Percentiles rank a stretch among this genome's conserved stretches.
phyloP scores from a whole-genome alignment of 176 grass and related monocot species.

The Musa beccarii region DNA sequence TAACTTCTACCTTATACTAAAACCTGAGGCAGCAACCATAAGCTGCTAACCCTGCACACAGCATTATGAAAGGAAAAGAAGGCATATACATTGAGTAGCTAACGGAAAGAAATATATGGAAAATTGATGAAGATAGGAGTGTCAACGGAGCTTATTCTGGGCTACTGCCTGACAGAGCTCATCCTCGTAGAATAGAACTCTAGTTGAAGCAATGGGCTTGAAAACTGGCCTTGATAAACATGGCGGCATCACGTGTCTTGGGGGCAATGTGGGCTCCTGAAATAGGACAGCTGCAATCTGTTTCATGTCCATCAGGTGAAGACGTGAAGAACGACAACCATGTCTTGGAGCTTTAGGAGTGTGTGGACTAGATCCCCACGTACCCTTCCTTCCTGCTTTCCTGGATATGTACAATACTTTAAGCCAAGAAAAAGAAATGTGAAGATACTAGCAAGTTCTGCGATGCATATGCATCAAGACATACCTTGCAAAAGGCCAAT shows the following conservation, averaged over 20 bases:
- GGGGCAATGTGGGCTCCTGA: slow-evolving; percentile 47
- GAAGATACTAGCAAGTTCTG: not conserved
- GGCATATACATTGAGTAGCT: not conserved
- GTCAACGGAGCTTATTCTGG: slow-evolving; percentile 94
- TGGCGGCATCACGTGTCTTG: slow-evolving; percentile 45
- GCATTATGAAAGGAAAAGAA: not conserved
- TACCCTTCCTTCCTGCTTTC: slow-evolving; percentile 43
- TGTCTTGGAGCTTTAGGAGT: slow-evolving; percentile 69
- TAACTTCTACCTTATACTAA: too few relatives aligned
- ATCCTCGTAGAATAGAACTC: slow-evolving; percentile 72
- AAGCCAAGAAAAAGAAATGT: slow-evolving; percentile 6
- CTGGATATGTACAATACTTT: slow-evolving; percentile 16
- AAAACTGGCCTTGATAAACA: slow-evolving; percentile 60
- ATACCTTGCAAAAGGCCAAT: slow-evolving; percentile 82
- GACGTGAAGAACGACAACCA: slow-evolving; percentile 23
- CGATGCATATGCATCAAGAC: too few relatives aligned
- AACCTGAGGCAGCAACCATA: too few relatives aligned
- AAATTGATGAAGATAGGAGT: not conserved
- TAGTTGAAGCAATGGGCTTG: slow-evolving; percentile 48
- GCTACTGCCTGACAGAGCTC: slow-evolving; percentile 89
- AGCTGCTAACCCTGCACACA: not conserved
- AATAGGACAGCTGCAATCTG: slow-evolving; percentile 84
- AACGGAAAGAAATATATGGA: not conserved
- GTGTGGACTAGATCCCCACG: slow-evolving; percentile 29
- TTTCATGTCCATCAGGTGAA: slow-evolving; percentile 50